Evolutionary conservation across 2,329 filamentous ascomycete genomes (phyloP).

Genomic region (Phyllosticta ampelicida): DNA sequence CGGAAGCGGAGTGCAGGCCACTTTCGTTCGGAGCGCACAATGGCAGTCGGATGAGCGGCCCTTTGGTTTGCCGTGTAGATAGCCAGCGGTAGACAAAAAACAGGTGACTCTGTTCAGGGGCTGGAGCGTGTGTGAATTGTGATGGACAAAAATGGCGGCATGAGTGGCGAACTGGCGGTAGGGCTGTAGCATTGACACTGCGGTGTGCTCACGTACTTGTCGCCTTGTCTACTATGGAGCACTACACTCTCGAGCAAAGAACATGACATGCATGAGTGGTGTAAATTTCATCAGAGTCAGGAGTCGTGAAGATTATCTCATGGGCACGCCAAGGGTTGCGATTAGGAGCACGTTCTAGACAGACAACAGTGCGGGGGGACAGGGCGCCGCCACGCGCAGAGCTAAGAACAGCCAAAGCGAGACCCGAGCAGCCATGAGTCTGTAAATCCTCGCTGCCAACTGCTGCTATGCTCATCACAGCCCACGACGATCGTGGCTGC

Average conservation of each 20-base stretch:
- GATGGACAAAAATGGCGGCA: not conserved
- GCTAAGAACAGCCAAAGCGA: not conserved
- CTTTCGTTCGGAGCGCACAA: not conserved
- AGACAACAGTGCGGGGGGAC: not conserved
- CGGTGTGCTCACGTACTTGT: too few species aligned
- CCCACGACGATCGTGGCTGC: not conserved
- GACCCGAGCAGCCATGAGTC: not conserved
- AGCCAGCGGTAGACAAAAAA: not conserved
- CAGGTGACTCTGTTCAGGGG: not conserved
- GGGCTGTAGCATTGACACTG: too few species aligned
- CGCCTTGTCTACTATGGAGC: too few species aligned
- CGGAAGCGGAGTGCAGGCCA: constrained; percentile 3
- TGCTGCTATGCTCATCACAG: not conserved
- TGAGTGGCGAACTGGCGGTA: not conserved
- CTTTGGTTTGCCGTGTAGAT: not conserved
- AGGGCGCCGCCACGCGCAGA: not conserved
- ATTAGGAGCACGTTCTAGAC: not conserved
- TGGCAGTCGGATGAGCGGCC: not conserved
- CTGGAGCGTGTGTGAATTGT: not conserved
- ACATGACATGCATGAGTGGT: not conserved
- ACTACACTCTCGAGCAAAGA: too few species aligned
- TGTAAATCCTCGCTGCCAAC: not conserved
- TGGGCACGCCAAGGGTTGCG: not conserved
- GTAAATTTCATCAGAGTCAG: not conserved
- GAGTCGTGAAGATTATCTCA: not conserved